phyloP scores from a whole-genome alignment of 2,329 filamentous ascomycete genomes.

The Alternaria hordeiaustralica region DNA sequence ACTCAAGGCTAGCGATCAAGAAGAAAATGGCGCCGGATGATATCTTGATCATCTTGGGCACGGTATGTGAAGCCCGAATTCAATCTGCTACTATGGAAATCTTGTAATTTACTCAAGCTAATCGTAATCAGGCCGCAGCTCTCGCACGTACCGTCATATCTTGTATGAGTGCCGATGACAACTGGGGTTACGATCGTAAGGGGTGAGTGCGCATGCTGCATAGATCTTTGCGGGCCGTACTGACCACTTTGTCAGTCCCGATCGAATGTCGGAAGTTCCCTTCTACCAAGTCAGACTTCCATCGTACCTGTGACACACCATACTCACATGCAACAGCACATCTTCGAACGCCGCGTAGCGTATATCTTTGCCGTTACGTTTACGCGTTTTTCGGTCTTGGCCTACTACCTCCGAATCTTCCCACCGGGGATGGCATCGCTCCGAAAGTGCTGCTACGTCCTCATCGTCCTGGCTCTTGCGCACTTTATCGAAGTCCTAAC shows the following conservation, averaged over 20 bases:
- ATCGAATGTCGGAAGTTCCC: conserved; percentile 24
- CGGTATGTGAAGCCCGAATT: conserved; percentile 10
- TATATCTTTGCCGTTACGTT: conserved; percentile 45
- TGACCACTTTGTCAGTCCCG: conserved; percentile 19
- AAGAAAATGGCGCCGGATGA: conserved; percentile 32
- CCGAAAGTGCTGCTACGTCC: conserved; percentile 23
- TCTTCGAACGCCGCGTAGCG: conserved; percentile 42
- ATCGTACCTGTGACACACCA: background rate
- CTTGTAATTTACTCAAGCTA: conserved; percentile 1
- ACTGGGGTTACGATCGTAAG: conserved; percentile 30
- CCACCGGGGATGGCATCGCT: conserved; percentile 27
- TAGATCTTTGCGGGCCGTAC: background rate
- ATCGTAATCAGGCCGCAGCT: conserved; percentile 21
- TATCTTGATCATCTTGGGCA: conserved; percentile 29
- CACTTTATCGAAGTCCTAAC: conserved; percentile 31
- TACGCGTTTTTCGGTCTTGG: conserved; percentile 43
- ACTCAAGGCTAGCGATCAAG: conserved; percentile 32
- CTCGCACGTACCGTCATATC: conserved; percentile 32
- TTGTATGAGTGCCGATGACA: conserved; percentile 36
- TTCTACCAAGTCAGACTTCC: conserved; percentile 25
- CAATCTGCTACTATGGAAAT: background rate
- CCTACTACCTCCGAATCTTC: conserved; percentile 48
- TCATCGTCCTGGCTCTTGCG: conserved; percentile 23
- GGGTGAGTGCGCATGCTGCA: conserved; percentile 19
- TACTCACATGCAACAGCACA: conserved; percentile 19